Base-by-base conservation (phyloP, 2,329 filamentous ascomycete species). In the Aspergillus ustus region DNA sequence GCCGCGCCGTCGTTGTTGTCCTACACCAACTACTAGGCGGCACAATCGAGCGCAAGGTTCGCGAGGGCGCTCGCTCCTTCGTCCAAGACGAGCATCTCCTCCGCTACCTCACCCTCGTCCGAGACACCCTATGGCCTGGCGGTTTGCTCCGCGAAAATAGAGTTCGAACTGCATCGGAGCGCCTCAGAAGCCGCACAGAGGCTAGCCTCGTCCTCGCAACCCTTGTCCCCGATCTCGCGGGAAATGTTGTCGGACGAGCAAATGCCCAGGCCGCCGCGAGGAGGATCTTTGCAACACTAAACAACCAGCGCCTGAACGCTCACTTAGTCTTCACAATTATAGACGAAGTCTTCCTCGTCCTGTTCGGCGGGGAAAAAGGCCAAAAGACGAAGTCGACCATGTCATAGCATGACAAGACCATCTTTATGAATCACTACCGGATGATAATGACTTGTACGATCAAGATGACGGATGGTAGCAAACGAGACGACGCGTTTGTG, bases 21-120 rank as follows among this genome's bases (percentile, higher is more conserved):
- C 84, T 99, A 20, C 95, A 99, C 73, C 95, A 99, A 76, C 85
- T 99, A 6, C 87, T 99, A 1, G 95, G 95, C 15, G 94, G 95
- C 22, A 98, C 95, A 0, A 96, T 99, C 65, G 95, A 99, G 79
- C 89, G 93, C 62, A 97, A 97, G 77, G 91, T 98, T 31, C 89
- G 95, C 20, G 95, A 99, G 62, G 91, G 89, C 57, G 89, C 93
- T 46, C 89, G 88, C 67, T 82, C 85, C 48, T 80, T 96, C 0
- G 80, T 92, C 0, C 87, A 91, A 61, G 93, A 97, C 66, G 91
- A 95, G 20, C 88, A 88, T 3, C 79, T 98, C 9, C 81, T 94
- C 46, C 87, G 85, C 60, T 96, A 95, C 73, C 83, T 98, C 37
- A 83, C 85, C 25, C 79, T 92, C 59, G 76, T 94, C n/a, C 89